Percentiles rank a stretch among this genome's conserved stretches.
phyloP scores from a whole-genome alignment of 805 yeast species.

The Cyberlindnera americana region DNA sequence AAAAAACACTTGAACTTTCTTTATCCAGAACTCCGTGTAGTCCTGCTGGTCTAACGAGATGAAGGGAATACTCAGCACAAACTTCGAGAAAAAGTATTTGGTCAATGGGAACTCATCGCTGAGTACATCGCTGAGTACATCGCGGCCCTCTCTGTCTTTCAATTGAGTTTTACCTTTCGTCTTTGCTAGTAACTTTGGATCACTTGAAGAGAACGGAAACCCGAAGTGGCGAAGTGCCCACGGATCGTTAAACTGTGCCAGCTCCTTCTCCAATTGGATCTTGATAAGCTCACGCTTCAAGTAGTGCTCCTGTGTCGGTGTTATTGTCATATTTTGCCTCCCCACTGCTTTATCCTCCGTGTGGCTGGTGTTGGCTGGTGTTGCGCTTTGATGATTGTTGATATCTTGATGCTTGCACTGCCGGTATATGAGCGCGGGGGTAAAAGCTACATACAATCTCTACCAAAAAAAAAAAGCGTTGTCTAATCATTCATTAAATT shows the following conservation, averaged over 20 bases:
- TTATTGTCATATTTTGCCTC: slow-evolving; percentile 31
- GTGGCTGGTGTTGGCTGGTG: neutral
- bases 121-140: slow-evolving; percentile 13
- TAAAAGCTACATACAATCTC: too few species aligned
- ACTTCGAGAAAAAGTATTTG: slow-evolving; percentile 59
- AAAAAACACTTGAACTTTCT: slow-evolving; percentile 73
- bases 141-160: neutral
- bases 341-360: too few species aligned
- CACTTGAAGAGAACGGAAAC: slow-evolving; percentile 59
- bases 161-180: too few species aligned
- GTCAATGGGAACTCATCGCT: slow-evolving; percentile 55
- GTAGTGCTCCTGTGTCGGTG: slow-evolving; percentile 78
- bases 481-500: too few species aligned
- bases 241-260: slow-evolving; percentile 54
- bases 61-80: slow-evolving; percentile 73
- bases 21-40: slow-evolving; percentile 71
- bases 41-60: slow-evolving; percentile 40
- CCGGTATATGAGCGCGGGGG: neutral
- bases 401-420: too few species aligned
- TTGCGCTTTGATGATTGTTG: too few species aligned
- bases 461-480: too few species aligned
- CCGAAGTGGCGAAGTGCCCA: slow-evolving; percentile 70
- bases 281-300: slow-evolving; percentile 77
- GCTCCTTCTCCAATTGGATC: slow-evolving; percentile 58
- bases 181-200: slow-evolving; percentile 32